Percentiles rank a stretch among this genome's conserved stretches.
These are phyloP conservation scores for Clathrus columnatus DNA, from an alignment of 768 basidiomycete genomes.

Conservation along the genomic window DNA sequence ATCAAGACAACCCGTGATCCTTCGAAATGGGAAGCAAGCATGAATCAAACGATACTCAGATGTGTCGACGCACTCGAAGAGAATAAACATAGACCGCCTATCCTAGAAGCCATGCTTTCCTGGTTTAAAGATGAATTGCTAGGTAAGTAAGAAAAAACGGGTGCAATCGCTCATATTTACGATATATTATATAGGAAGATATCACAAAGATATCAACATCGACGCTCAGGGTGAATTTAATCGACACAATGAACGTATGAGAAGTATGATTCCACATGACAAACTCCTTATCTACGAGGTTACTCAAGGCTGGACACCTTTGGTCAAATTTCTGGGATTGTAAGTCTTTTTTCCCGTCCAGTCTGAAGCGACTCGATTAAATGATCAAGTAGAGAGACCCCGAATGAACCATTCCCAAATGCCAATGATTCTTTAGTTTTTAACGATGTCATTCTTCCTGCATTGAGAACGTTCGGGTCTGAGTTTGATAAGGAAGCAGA, in stretches of 20 bases:
- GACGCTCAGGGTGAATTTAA: neutral
- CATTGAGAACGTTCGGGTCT: too few species aligned
- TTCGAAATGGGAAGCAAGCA: neutral
- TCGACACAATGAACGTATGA: neutral
- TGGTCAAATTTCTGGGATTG: constrained; percentile 4
- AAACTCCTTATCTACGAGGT: constrained; percentile 1
- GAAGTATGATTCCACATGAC: neutral
- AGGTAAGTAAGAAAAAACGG: neutral
- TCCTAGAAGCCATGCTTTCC: neutral
- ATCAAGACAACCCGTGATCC: constrained; percentile 3
- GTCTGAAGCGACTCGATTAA: too few species aligned
- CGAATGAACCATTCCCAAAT: too few species aligned
- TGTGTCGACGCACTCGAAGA: neutral
- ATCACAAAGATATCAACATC: neutral
- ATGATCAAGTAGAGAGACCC: too few species aligned
- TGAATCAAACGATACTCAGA: neutral
- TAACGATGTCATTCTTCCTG: too few species aligned
- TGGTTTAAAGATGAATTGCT: neutral
- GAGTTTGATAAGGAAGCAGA: too few species aligned
- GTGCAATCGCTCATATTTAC: neutral
- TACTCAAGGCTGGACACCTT: neutral
- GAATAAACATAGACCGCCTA: neutral
- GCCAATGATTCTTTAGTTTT: too few species aligned
- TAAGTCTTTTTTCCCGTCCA: neutral
- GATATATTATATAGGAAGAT: neutral